Evolutionary conservation across 176 grass and related monocot genomes (phyloP).

Genomic region (Tillandsia leiboldiana): DNA sequence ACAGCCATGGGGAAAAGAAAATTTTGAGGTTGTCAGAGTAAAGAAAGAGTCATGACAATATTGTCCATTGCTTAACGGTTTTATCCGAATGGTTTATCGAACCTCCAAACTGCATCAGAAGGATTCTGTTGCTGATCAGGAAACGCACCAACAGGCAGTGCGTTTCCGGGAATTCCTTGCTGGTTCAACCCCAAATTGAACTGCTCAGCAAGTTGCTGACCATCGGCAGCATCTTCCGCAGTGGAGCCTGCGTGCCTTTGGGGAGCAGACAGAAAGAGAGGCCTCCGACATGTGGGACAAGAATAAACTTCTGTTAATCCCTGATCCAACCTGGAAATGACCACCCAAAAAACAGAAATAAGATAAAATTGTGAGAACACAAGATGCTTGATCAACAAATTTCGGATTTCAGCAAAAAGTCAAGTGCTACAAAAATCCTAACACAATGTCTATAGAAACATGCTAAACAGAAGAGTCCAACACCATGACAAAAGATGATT

Average conservation of each 20-base stretch:
- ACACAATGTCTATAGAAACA: neutral
- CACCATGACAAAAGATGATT: too few relatives aligned
- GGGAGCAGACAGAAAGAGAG: conserved; percentile 47
- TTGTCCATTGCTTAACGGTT: too few relatives aligned
- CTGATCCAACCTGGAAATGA: conserved; percentile 82
- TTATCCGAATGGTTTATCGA: neutral
- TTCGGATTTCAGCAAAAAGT: neutral
- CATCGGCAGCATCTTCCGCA: conserved; percentile 25
- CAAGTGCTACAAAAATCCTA: neutral
- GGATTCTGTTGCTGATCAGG: conserved; percentile 37
- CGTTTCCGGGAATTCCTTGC: conserved; percentile 45
- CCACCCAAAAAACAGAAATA: conserved; percentile 10
- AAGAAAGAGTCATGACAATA: neutral
- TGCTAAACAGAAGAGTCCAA: too few relatives aligned
- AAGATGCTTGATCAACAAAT: neutral
- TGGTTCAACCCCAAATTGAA: conserved; percentile 52
- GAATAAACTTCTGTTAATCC: conserved; percentile 84
- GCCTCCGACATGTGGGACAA: conserved; percentile 92
- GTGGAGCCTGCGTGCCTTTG: conserved; percentile 42
- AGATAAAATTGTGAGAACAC: conserved; percentile 3
- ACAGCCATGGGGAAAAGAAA: neutral
- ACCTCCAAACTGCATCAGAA: conserved; percentile 89
- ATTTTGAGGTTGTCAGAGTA: neutral
- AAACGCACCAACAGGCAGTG: conserved; percentile 37
- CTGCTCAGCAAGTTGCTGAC: conserved; percentile 60